Base-by-base conservation (phyloP, 352 stramenopile species). In the Pythium oligandrum region DNA sequence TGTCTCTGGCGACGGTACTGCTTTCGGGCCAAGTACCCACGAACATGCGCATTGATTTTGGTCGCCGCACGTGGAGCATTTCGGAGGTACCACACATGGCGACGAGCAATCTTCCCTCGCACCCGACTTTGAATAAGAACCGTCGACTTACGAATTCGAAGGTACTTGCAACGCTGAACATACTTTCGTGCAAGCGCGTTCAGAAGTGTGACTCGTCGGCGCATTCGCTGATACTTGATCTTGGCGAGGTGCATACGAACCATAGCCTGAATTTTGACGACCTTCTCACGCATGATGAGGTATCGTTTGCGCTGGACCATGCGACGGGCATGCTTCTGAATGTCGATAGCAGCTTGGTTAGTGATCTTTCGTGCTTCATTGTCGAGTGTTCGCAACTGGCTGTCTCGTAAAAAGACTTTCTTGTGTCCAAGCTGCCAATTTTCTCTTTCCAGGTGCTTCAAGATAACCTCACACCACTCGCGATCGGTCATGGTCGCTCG, bases 341-440 rank as follows among this genome's bases (percentile, higher is more conserved):
- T 86, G 31, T 77, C 63, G 6, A 62, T 88, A 32, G 79, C 81
- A 5, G 85, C 85, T 7, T 93, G 75, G 8, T 88, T 70, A n/a
- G 79, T 86, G 57, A 95, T 88, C 61, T 91, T 93, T n/a, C 83
- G 79, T 1, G 76, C 75, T 61, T 92, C 82, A 32, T 91, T 92
- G 48, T 95, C 85, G 12, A 95, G 58, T 40, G 86, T 77, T 9
- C 85, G 81, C 40, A 95, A 59, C 46, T 93, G 83, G 36, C 78
- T 87, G 53, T 95, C 85, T 44, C 85, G 82, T 49, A 95, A 68
- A 38, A 95, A 95, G 0, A 95, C 85, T 48, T 95, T 95, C 54
- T 92, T 91, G 70, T 95, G 79, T 12, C 85, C 85, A 10, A 95
- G 57, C 48, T 95, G 85, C 85, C 85, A 95, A 53, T 93, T 95